Conservation (phyloP, 371 early-diverging fungal genomes). For the Dichotomocladium elegans region DNA sequence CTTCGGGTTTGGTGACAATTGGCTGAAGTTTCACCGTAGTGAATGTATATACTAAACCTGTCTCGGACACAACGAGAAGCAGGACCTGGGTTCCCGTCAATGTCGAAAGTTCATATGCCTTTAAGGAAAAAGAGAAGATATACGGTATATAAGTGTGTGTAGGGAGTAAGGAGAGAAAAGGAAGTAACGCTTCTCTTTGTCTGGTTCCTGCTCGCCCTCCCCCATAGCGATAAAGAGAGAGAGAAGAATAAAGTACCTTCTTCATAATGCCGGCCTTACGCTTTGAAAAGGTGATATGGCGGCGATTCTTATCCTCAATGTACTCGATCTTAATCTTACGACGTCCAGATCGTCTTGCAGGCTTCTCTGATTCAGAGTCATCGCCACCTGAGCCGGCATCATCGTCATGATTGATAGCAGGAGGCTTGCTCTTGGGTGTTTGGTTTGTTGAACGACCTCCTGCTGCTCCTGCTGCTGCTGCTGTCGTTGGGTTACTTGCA, state of each 20-base stretch:
- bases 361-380: slow-evolving; percentile 40
- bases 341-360: slow-evolving; percentile 73
- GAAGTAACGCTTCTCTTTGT: too few species aligned
- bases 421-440: neutral
- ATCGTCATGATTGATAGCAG: neutral
- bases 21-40: slow-evolving; percentile 97
- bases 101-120: slow-evolving; percentile 96
- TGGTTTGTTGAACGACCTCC: neutral
- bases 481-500: slow-evolving; percentile 1
- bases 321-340: slow-evolving; percentile 97
- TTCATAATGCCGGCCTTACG: slow-evolving; percentile 99
- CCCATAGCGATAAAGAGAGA: too few species aligned
- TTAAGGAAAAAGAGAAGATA: slow-evolving; percentile 6
- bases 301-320: slow-evolving; percentile 92
- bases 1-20: slow-evolving; percentile 91
- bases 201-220: too few species aligned
- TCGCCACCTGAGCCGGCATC: slow-evolving; percentile 43
- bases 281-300: slow-evolving; percentile 98
- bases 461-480: too few species aligned
- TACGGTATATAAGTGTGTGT: too few species aligned
- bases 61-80: slow-evolving; percentile 95
- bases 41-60: slow-evolving; percentile 98
- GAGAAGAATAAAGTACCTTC: too few species aligned
- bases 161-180: too few species aligned
- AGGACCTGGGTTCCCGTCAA: slow-evolving; percentile 98